phyloP scores from a whole-genome alignment of 257 asterid genomes.

The Solanum ahanhuiri region DNA sequence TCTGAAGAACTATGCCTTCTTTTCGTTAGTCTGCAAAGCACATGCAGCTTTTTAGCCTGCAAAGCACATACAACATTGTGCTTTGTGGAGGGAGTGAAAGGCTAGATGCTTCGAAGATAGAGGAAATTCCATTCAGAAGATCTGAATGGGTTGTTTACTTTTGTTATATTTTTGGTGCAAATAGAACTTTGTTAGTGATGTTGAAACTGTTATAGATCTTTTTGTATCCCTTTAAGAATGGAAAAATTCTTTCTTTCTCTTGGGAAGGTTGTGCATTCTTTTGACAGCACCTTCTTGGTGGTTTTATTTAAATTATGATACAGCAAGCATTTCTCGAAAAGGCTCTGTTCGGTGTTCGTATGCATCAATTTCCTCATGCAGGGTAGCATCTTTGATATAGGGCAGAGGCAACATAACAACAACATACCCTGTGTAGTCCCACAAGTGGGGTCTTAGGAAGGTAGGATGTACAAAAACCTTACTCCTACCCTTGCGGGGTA shows the following conservation, averaged over 20 bases:
- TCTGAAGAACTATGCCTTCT: not conserved
- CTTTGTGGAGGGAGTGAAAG: not conserved
- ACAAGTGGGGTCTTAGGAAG: not conserved
- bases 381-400: not conserved
- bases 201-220: not conserved
- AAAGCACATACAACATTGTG: not conserved
- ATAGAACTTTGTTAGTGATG: not conserved
- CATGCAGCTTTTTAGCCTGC: not conserved
- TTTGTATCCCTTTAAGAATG: not conserved
- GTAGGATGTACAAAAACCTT: not conserved
- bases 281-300: not conserved
- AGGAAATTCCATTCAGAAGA: not conserved
- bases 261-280: not conserved
- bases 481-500: not conserved
- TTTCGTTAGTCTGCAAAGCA: not conserved
- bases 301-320: not conserved
- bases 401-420: not conserved
- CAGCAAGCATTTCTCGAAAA: not conserved
- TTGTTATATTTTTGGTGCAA: not conserved
- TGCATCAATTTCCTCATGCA: not conserved
- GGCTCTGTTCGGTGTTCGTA: conserved; percentile 24
- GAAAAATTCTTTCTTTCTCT: not conserved
- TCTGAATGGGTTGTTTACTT: not conserved
- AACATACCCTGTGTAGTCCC: not conserved
- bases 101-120: not conserved